Evolutionary conservation across 202 grass and related monocot genomes (phyloP), one percentile per base, ranked within the genome.

Genomic region (Zizania palustris): DNA sequence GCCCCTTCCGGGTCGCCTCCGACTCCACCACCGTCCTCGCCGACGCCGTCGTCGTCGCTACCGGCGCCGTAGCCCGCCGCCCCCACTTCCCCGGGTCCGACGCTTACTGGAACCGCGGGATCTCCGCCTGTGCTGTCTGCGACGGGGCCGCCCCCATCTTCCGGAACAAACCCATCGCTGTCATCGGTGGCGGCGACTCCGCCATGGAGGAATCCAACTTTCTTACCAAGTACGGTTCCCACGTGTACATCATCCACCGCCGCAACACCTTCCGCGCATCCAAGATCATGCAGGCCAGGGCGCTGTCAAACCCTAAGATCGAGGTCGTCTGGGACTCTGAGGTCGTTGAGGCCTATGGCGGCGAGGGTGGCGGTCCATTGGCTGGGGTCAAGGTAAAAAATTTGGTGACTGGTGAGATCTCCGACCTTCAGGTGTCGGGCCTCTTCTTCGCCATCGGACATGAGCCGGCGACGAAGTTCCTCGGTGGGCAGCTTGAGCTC

Each of bases 211-310:
- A 97, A 76, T 77, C 90, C 56, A 93, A 93, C 56, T 97, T 93
- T 81, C 84, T 97, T 60, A 93, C 93, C 78, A 93, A 97, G 83
- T 91, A 93, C 49, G 93, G 90, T 6, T 97, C 93, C 28, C 72
- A 75, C 10, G 93, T 93, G 5, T 89, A 93, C 83, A 89, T 97
- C 75, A 80, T 97, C 63, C 93, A 93, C 73, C 90, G 93, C 38
- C 73, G 90, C 13, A 87, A 88, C 49, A 50, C 90, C 51, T 97
- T 97, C 80, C 69, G 90, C 11, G 93, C 93, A 11, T 97, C 93
- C 65, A 97, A 93, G 77, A 97, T 98, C 81, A 98, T 98, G 95
- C 95, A 98, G 87, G 89, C 87, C 13, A 80, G 95, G 83, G 87
- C 89, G 3, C 76, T 98, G 14, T 68, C 67, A 1, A 98, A 98